These are phyloP conservation scores for Stemphylium vesicarium DNA, from an alignment of 2,329 filamentous ascomycete genomes.

Conservation along the genomic window DNA sequence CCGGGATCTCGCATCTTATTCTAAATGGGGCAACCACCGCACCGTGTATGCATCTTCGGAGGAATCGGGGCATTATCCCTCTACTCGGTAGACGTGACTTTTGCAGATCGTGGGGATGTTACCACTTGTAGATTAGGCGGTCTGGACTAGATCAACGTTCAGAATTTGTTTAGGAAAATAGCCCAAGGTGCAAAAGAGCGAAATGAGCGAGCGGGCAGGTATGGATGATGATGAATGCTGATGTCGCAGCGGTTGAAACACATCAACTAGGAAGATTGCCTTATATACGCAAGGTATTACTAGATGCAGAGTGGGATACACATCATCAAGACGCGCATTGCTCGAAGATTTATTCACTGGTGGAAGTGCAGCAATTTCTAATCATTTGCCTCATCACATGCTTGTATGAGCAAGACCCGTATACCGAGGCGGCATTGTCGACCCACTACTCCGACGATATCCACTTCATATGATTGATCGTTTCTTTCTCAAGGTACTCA, in stretches of 20 bases:
- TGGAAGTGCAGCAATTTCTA: no score
- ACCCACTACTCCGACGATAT: conserved; percentile 27
- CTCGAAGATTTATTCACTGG: no score
- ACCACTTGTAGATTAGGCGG: no score
- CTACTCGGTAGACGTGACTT: background rate
- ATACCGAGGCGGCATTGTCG: background rate
- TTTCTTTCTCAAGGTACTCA: conserved; percentile 36
- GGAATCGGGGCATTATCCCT: background rate
- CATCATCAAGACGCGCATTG: no score
- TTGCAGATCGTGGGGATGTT: background rate
- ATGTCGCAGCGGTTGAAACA: no score
- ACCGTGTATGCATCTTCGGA: conserved; percentile 1
- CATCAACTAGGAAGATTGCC: no score
- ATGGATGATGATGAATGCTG: no score
- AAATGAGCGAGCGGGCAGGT: no score
- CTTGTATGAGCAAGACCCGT: background rate
- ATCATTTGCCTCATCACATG: conserved; percentile 1
- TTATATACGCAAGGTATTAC: no score
- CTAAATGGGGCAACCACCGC: background rate
- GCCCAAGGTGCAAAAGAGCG: no score
- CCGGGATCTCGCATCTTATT: conserved; percentile 4
- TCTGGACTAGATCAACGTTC: no score
- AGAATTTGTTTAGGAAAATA: background rate
- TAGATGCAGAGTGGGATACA: no score
- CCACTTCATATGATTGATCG: conserved; percentile 40